Conservation (phyloP, 73 alveolate species). For the Tetrahymena elliotti region DNA sequence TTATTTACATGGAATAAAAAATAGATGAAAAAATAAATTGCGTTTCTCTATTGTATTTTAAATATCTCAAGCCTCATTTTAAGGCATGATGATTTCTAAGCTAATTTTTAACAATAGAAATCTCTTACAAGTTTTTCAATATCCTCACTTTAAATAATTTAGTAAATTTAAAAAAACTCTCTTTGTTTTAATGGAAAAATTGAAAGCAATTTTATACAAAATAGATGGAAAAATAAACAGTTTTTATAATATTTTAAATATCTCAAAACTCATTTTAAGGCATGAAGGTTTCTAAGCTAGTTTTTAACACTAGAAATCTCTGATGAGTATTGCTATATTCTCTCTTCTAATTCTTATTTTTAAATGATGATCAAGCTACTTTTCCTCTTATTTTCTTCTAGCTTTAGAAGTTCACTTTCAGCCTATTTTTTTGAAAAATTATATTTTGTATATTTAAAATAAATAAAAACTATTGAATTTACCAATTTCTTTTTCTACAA, state of each 20-base stretch:
- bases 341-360: background rate
- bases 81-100: too few relatives aligned
- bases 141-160: too few relatives aligned
- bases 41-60: too few relatives aligned
- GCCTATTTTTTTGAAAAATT: background rate
- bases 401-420: background rate
- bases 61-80: too few relatives aligned
- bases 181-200: too few relatives aligned
- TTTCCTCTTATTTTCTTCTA: background rate
- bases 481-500: background rate
- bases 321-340: background rate
- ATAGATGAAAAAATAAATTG: too few relatives aligned
- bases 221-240: background rate
- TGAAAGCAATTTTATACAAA: background rate
- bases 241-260: too few relatives aligned
- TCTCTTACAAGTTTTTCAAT: too few relatives aligned
- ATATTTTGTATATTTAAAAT: background rate
- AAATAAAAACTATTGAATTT: background rate
- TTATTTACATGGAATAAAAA: too few relatives aligned
- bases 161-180: too few relatives aligned
- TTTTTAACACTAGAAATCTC: background rate
- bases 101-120: too few relatives aligned
- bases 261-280: background rate
- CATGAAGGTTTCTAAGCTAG: background rate
- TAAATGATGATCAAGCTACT: background rate